Conservation (phyloP, 306 rosid genomes). For the Fagus sylvatica region DNA sequence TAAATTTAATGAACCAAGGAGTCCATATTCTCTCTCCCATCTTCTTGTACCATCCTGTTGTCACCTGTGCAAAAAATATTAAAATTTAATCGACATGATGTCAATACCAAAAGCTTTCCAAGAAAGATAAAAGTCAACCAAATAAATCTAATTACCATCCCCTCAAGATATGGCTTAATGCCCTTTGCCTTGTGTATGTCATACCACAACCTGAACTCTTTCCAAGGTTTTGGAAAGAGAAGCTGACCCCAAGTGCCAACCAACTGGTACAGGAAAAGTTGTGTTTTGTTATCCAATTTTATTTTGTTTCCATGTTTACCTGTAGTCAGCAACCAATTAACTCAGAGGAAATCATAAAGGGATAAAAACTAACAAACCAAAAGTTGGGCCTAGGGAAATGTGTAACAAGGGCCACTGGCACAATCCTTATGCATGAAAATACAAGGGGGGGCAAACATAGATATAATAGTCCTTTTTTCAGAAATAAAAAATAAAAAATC, state of each 20-base stretch:
- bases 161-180: conserved; percentile 74
- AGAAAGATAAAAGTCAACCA: conserved; percentile 6
- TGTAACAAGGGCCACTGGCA: not conserved
- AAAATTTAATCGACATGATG: conserved; percentile 23
- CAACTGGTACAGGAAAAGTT: conserved; percentile 75
- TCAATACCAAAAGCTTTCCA: conserved; percentile 9
- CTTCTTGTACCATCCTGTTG: conserved; percentile 90
- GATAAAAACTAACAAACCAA: not conserved
- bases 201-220: conserved; percentile 97
- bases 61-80: conserved; percentile 58
- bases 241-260: conserved; percentile 99
- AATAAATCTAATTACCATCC: conserved; percentile 63
- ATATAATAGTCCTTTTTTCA: not conserved
- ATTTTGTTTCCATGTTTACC: conserved; percentile 93
- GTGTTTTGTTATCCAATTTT: conserved; percentile 55
- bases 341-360: conserved; percentile 12
- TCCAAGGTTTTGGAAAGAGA: conserved; percentile 97
- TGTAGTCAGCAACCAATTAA: conserved; percentile 30
- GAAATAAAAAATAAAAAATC: not conserved
- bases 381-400: not conserved
- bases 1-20: conserved; percentile 95
- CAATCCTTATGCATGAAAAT: not conserved
- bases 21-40: conserved; percentile 98
- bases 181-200: conserved; percentile 77
- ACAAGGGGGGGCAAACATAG: not conserved